phyloP scores from a whole-genome alignment of 495 filamentous ascomycete species.

The Durotheca rogersii region DNA sequence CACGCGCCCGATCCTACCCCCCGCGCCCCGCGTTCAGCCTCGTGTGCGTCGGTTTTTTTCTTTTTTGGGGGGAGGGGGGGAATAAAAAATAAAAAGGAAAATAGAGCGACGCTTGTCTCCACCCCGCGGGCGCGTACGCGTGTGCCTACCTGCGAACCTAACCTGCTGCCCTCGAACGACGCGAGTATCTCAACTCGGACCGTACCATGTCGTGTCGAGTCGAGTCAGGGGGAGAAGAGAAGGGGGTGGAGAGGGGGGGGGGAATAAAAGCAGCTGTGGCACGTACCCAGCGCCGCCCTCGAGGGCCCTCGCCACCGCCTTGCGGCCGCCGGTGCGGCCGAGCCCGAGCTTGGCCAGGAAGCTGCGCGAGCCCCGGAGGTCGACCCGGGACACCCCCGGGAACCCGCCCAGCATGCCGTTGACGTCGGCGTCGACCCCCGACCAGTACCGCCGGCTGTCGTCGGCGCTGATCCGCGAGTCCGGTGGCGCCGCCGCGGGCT shows the following conservation, averaged over 20 bases:
- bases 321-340: slow-evolving; percentile 36
- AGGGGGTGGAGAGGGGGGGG: neutral
- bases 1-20: slow-evolving; percentile 55
- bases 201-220: too few species aligned
- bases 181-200: too few species aligned
- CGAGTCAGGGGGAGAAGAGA: too few species aligned
- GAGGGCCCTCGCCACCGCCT: slow-evolving; percentile 35
- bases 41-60: too few species aligned
- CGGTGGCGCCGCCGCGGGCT: neutral
- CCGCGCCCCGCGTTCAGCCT: neutral
- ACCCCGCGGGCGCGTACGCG: too few species aligned
- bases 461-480: slow-evolving; percentile 56
- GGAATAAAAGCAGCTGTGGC: neutral
- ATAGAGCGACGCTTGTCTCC: too few species aligned
- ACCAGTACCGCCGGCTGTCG: slow-evolving; percentile 71
- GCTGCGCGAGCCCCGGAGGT: slow-evolving; percentile 71
- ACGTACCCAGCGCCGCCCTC: slow-evolving; percentile 60
- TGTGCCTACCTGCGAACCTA: too few species aligned
- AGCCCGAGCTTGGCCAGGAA: slow-evolving; percentile 77
- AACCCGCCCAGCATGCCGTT: slow-evolving; percentile 86
- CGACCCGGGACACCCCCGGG: slow-evolving; percentile 69
- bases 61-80: too few species aligned
- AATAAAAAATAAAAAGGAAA: too few species aligned
- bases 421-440: slow-evolving; percentile 63
- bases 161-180: too few species aligned